Base-by-base conservation (phyloP, 2,329 filamentous ascomycete species). In the Pleurostoma richardsiae region DNA sequence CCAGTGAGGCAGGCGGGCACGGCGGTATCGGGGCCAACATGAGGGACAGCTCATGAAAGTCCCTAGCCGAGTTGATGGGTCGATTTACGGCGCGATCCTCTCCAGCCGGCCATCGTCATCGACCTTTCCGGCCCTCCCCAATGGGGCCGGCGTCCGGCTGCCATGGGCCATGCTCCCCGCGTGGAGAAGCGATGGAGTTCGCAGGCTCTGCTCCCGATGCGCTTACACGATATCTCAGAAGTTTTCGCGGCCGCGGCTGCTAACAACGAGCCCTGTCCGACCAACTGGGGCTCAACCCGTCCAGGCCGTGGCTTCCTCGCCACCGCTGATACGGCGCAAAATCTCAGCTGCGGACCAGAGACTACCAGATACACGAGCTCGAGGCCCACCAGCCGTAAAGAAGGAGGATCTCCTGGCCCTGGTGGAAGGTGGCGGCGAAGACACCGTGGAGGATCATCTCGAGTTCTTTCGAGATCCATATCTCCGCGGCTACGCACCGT, bases 31-130 rank as follows among this genome's bases (percentile, higher is more conserved):
- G 54, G 49, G 57, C 52, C 56, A 70, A 54, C 66, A 78, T 77
- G 74, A 69, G 64, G 70, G 73, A 69, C 68, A 72, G 66, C 77
- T 70, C 75, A 82, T 82, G 79, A 81, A 74, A 76, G 68, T 74
- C 68, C 67, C 72, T 59, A 74, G 69, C 68, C 75, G 74, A 76
- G 72, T 80, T 67, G 76, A 81, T 67, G 69, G 76, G 71, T 76
- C 76, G 70, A 73, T 77, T 70, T 78, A 73, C 69, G 70, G 73
- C 71, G 73, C 76, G 62, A 71, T 78, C 64, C 67, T 76, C 60
- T 68, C 70, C 56, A 68, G 65, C 65, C 69, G 69, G 63, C 66
- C 67, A 52, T 65, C 66, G 55, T 59, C 55, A 55, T 19, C 19
- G 19, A 19, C 19, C 19, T 19, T 19, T 19, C 19, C 19, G 19